Evolutionary conservation across 169 alveolate species (phyloP).

Genomic region (Plasmodium knowlesi): DNA sequence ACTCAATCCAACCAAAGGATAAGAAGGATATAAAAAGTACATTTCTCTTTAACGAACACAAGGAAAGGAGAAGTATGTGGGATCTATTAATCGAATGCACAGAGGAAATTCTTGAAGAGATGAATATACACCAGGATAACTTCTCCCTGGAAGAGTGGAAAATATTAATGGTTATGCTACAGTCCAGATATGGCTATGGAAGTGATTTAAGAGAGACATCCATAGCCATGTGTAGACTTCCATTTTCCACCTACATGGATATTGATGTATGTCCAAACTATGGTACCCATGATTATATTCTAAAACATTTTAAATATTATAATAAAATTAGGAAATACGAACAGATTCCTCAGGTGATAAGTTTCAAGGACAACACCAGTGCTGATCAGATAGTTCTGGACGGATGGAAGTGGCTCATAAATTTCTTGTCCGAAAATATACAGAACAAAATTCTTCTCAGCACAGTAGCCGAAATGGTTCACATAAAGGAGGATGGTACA

Average conservation of each 20-base stretch:
- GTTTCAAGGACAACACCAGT: conserved; percentile 70
- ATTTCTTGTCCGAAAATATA: conserved; percentile 61
- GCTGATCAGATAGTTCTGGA: conserved; percentile 83
- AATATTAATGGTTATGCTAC: conserved; percentile 71
- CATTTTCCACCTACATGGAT: conserved; percentile 23
- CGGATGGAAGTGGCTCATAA: conserved; percentile 87
- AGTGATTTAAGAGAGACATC: conserved; percentile 72
- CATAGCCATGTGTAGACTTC: conserved; percentile 60
- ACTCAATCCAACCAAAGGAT: background rate
- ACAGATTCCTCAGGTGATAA: conserved; percentile 55
- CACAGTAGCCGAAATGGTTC: conserved; percentile 76
- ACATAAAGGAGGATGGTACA: conserved; percentile 15
- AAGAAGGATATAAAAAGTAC: conserved; percentile 22
- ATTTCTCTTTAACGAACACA: conserved; percentile 30
- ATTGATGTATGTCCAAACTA: conserved; percentile 60
- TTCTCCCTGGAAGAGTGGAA: conserved; percentile 70
- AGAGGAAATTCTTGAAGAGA: conserved; percentile 77
- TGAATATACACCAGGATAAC: conserved; percentile 27
- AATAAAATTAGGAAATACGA: conserved; percentile 40
- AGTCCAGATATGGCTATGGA: conserved; percentile 75
- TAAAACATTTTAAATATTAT: conserved; percentile 69
- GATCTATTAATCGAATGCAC: conserved; percentile 81
- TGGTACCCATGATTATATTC: conserved; percentile 37
- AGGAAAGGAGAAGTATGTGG: conserved; percentile 80
- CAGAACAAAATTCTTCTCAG: conserved; percentile 75